Base-by-base conservation (phyloP, 148 eudicot species). In the Diospyros lotus region DNA sequence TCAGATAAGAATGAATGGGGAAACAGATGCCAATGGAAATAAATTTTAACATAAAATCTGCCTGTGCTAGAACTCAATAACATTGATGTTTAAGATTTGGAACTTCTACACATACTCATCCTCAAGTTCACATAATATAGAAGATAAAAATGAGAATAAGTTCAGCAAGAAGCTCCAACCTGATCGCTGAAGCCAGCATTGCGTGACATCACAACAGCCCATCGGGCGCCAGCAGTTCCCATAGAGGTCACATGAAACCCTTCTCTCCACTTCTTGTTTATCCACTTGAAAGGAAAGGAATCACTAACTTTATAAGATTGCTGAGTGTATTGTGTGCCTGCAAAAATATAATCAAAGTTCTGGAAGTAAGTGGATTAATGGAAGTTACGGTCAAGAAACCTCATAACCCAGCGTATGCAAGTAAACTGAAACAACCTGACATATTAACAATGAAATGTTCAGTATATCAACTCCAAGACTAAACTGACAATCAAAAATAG, bases 191-290 rank as follows among this genome's bases (percentile, higher is more conserved):
- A 90, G 70, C 97, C 97, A 84, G 97, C 81, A 85, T 93, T 93
- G 46, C 95, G 90, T 54, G 97, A 93, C 97, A 93, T 93, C 78
- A 93, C 97, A 66, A 93, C 89, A 79, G 90, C 97, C 97, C 97
- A 93, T 80, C 97, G 86, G 72, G 83, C 69, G 75, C 97, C 97
- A 79, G 97, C 95, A 77, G 95, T 93, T 62, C 95, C 95, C 97
- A 93, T 90, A 75, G 97, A 93, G 64, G 97, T 93, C 76, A 93
- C 97, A 73, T 90, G 93, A 64, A 90, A 93, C 52, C 97, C 97
- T 83, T 93, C 97, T 80, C 87, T 89, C 97, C 97, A 93, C 83
- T 93, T 93, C 86, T 93, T 93, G 76, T 89, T 93, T 64, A 93
- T 93, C 97, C 97, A 92, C 86, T 92, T 92, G 82, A 92, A 92